Conservation (phyloP, 1,284 basidiomycete species). For the Ustilago tritici region DNA sequence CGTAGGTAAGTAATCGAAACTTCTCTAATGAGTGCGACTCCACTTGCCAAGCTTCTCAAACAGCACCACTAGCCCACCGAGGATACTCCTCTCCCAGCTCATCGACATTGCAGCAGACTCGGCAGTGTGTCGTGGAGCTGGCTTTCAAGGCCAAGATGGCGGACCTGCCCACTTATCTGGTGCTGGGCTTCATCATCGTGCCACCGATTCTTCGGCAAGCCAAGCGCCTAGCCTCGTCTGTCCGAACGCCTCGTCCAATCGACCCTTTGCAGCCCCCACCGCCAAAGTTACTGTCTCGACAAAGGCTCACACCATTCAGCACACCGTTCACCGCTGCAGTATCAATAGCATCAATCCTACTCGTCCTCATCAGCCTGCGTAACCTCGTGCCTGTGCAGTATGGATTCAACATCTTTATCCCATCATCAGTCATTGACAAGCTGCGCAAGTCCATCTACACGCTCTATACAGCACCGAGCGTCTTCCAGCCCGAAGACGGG, state of each 20-base stretch:
- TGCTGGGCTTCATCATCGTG: slow-evolving; percentile 35
- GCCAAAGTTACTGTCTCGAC: slow-evolving; percentile 16
- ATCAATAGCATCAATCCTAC: slow-evolving; percentile 8
- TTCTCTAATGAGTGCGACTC: neutral
- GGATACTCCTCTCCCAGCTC: too few species aligned
- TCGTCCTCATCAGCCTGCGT: slow-evolving; percentile 30
- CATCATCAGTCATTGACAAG: slow-evolving; percentile 15
- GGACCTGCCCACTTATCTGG: slow-evolving; percentile 27
- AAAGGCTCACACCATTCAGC: slow-evolving; percentile 32
- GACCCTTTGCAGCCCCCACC: slow-evolving; percentile 11
- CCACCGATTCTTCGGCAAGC: slow-evolving; percentile 38
- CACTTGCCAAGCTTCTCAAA: neutral
- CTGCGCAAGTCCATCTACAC: slow-evolving; percentile 16
- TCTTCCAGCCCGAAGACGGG: neutral
- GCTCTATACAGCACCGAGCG: slow-evolving; percentile 25
- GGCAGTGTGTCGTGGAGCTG: neutral
- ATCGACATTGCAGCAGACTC: neutral
- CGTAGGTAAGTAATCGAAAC: too few species aligned
- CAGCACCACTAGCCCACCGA: neutral
- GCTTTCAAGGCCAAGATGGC: slow-evolving; percentile 9
- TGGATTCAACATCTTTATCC: slow-evolving; percentile 39
- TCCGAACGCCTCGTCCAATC: slow-evolving; percentile 7
- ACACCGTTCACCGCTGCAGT: slow-evolving; percentile 33
- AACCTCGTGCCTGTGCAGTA: slow-evolving; percentile 40
- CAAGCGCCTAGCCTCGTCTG: slow-evolving; percentile 12